Evolutionary conservation across 257 asterid species (phyloP), one percentile per base, ranked within the genome.

Genomic region (Solanum chmielewskii): DNA sequence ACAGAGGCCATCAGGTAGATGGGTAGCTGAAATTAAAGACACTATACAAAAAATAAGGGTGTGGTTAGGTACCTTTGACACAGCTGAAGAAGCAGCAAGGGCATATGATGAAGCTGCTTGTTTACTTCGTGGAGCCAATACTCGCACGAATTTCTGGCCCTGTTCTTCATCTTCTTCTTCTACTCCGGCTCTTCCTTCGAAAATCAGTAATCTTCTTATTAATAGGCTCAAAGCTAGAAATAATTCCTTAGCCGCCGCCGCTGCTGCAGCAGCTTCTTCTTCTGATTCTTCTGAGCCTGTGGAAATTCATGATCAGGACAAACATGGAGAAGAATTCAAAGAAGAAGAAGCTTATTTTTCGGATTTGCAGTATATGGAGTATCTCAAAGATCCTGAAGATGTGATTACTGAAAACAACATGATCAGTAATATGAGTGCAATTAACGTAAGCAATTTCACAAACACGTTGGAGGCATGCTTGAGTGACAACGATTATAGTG

Each of bases 141-240:
- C 99, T 9, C 88, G 98, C 25, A 95, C 98, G 0, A 96, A 96
- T 85, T 96, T 96, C 88, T 94, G 98, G 97, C 98, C 98, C 21
- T 80, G 86, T 85, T 82, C 91, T 76, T 83, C 93, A 0, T 90
- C 88, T 23, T 84, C 94, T 4, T 88, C 94, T 15, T 42, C 93
- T 4, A 52, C 94, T 25, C 92, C 98, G 0, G 97, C 94, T 20
- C 91, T 96, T 7, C 95, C 98, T 49, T 91, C 98, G 0, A 96
- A 93, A 84, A 94, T 96, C 70, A 94, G 96, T 1, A 94, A 94
- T 83, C 93, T 96, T 86, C 95, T 96, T 37, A 89, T 94, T 64
- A 93, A 84, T 83, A 91, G 97, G 90, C 93, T 95, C 20, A 92
- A 93, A 86, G 98, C 95, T 42, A 89, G 98, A 62, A 94, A 94